Percentiles rank a stretch among this genome's conserved stretches.
Conservation (phyloP, 73 alveolate species). For the Stentor roeselii region DNA sequence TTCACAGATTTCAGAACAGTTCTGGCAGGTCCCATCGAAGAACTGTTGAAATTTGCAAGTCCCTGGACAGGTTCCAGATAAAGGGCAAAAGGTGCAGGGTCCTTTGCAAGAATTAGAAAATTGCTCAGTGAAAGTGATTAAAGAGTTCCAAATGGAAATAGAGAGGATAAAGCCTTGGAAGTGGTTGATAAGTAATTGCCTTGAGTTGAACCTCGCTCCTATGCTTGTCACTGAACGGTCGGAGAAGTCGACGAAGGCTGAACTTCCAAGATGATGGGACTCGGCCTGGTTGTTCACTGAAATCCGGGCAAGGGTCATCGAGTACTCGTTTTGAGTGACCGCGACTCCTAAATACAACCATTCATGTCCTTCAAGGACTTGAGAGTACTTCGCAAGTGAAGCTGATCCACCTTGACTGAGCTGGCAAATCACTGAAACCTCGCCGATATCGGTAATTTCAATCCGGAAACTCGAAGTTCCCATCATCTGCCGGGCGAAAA, state of each 20-base stretch:
- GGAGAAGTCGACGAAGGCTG: neutral
- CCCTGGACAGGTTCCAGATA: neutral
- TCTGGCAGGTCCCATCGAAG: neutral
- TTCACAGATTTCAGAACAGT: neutral
- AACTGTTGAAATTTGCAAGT: neutral
- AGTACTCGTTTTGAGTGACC: neutral
- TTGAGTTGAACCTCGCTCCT: neutral
- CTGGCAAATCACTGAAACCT: neutral
- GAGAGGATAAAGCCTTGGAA: neutral
- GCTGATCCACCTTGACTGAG: neutral
- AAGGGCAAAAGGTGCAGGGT: neutral
- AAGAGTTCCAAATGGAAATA: neutral
- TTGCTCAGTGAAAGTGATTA: neutral
- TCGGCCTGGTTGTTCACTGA: neutral
- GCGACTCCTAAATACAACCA: conserved; percentile 5
- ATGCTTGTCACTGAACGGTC: neutral
- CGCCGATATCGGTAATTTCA: neutral
- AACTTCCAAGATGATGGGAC: neutral
- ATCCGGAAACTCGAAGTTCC: neutral
- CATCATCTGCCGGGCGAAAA: neutral
- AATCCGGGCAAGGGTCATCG: neutral
- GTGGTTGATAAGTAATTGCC: neutral
- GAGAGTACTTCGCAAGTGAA: neutral
- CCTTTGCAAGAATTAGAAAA: neutral
- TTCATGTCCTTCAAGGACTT: neutral